Percentiles rank a stretch among this genome's conserved stretches.
phyloP scores from a whole-genome alignment of 768 basidiomycete genomes.

The Coprinopsis strossmayeri region DNA sequence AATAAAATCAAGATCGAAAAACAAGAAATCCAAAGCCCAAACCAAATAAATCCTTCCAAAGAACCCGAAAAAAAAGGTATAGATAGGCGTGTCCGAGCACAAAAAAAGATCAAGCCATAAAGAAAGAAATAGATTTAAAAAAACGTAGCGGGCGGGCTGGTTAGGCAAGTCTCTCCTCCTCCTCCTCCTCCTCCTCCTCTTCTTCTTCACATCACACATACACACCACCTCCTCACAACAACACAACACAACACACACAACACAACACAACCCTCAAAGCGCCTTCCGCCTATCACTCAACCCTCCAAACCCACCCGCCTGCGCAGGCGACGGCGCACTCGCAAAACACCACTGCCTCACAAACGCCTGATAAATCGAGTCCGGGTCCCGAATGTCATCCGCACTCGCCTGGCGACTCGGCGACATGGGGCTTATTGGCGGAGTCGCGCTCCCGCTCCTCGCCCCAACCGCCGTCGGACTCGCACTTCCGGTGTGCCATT shows the following conservation, averaged over 20 bases:
- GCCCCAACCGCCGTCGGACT: background rate
- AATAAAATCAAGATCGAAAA: no score
- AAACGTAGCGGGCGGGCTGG: background rate
- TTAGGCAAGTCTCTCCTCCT: no score
- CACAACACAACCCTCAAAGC: background rate
- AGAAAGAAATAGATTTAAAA: background rate
- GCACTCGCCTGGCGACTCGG: background rate
- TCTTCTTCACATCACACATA: background rate
- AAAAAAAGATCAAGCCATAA: background rate
- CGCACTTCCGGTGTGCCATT: no score
- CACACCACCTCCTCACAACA: background rate
- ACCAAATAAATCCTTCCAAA: background rate
- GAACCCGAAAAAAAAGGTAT: background rate
- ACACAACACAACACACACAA: background rate
- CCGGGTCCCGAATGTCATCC: conserved; percentile 16
- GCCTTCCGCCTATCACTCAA: background rate
- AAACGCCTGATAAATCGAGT: conserved; percentile 49
- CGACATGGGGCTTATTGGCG: no score
- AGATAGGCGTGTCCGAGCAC: background rate
- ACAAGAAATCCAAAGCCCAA: no score
- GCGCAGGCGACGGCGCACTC: conserved; percentile 23
- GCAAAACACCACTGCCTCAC: conserved; percentile 68
- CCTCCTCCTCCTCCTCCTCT: background rate
- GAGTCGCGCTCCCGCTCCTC: background rate
- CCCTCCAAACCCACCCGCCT: conserved; percentile 8